Base-by-base conservation (phyloP, 2,329 filamentous ascomycete genomes). In the Corinectria fuckeliana region DNA sequence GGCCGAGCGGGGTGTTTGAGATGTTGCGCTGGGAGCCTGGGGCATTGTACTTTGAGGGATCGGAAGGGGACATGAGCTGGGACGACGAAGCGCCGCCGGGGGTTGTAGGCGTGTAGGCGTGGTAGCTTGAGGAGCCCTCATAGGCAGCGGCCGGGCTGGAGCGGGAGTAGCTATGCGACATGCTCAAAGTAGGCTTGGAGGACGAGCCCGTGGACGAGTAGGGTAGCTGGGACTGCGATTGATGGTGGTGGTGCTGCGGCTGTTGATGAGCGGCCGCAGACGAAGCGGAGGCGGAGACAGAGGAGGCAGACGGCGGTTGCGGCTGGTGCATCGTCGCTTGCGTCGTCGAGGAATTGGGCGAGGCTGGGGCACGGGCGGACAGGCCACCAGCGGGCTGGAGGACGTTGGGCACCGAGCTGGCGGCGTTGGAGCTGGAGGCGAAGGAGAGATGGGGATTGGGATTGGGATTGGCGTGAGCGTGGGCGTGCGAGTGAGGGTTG, bases 1-100 rank as follows among this genome's bases (percentile, higher is more conserved):
- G 85, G 14, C 93, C 95, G 28, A 98, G 84, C 3, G 94, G 94
- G 8, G 93, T 96, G 74, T 95, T 94, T 66, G 92, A 91, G 52
- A 88, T 78, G 60, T 81, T 84, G 63, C 85, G 85, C 83, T 79
- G 89, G 74, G 77, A 87, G 48, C 80, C 83, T 8, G 85, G 80
- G 39, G 81, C 78, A 64, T 76, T 79, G 74, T 88, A 88, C 68
- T 86, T 87, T 57, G 77, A 68, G 36, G 69, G 65, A 58, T 84
- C 82, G 57, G 77, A 79, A 5, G 84, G 82, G 48, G 85, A 85
- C 73, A 86, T 83, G 77, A 90, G 91, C 73, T 92, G 91, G 67
- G 81, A 81, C 75, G 83, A 72, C 72, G 79, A 72, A 25, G 73
- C 75, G 71, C 84, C 79, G 54, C 85, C 84, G 30, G 90, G 87